phyloP scores from a whole-genome alignment of 2,329 filamentous ascomycete species.

The Pestalotiopsis sp. region DNA sequence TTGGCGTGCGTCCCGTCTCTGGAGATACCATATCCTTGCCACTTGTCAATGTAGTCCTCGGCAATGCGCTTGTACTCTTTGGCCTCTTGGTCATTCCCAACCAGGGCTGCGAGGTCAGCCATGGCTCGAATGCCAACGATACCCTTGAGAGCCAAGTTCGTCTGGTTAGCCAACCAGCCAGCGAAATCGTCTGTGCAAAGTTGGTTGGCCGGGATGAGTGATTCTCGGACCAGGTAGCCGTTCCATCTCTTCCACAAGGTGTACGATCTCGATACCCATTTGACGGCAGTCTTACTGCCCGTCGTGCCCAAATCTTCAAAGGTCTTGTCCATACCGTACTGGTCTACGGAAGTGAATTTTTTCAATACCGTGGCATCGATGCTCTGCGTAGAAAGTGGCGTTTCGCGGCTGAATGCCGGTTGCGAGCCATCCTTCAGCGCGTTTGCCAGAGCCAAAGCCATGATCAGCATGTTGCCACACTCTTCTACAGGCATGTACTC shows the following conservation, averaged over 20 bases:
- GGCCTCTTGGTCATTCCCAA: conserved; percentile 61
- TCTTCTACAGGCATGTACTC: conserved; percentile 79
- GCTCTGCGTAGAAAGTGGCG: conserved; percentile 21
- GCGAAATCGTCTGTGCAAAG: conserved; percentile 81
- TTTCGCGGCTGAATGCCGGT: conserved; percentile 58
- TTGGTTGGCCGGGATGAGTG: conserved; percentile 71
- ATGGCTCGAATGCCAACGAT: conserved; percentile 81
- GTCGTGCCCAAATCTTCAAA: conserved; percentile 56
- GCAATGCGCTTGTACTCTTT: conserved; percentile 66
- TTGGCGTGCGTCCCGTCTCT: conserved; percentile 75
- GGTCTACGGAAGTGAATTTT: conserved; percentile 24
- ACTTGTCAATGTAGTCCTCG: conserved; percentile 69
- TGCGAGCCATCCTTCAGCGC: conserved; percentile 67
- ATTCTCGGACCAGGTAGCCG: conserved; percentile 70
- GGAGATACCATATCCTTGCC: conserved; percentile 72
- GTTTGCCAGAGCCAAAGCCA: conserved; percentile 78
- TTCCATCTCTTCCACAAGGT: conserved; percentile 78
- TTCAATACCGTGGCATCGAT: conserved; percentile 19
- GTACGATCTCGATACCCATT: conserved; percentile 58
- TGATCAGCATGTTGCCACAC: conserved; percentile 77
- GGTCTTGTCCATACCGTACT: conserved; percentile 58
- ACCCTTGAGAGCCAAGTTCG: conserved; percentile 76
- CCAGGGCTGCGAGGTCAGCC: conserved; percentile 66
- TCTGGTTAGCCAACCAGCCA: conserved; percentile 74
- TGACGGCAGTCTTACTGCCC: conserved; percentile 42